Evolutionary conservation across 2,329 filamentous ascomycete genomes (phyloP).

Genomic region (Colletotrichum euphorbiae): DNA sequence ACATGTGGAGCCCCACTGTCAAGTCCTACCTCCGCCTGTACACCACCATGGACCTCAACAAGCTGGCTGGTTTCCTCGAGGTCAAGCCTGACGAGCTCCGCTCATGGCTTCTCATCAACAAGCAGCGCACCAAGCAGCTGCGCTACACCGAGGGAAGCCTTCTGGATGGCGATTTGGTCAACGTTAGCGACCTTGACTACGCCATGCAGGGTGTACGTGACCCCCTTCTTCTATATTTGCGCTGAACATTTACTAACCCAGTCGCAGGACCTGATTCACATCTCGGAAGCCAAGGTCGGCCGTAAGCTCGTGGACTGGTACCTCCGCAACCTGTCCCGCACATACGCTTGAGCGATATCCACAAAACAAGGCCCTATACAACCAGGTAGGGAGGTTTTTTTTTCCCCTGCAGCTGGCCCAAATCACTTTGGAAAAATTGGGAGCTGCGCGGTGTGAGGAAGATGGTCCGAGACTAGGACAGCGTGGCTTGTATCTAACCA

Average conservation of each 20-base stretch:
- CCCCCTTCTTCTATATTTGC: slow-evolving; percentile 45
- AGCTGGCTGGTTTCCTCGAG: slow-evolving; percentile 96
- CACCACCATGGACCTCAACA: slow-evolving; percentile 99
- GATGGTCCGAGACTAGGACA: slow-evolving; percentile 19
- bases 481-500: slow-evolving; percentile 10
- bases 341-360: slow-evolving; percentile 72
- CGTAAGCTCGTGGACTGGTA: slow-evolving; percentile 99
- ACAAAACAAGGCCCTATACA: slow-evolving; percentile 12
- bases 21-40: slow-evolving; percentile 99
- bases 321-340: slow-evolving; percentile 93
- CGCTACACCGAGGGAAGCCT: slow-evolving; percentile 91
- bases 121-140: slow-evolving; percentile 97
- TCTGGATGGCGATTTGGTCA: slow-evolving; percentile 91
- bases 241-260: slow-evolving; percentile 19
- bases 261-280: slow-evolving; percentile 90
- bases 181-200: slow-evolving; percentile 96
- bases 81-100: slow-evolving; percentile 96
- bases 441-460: not conserved
- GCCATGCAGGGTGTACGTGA: slow-evolving; percentile 86
- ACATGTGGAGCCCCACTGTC: slow-evolving; percentile 96
- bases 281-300: slow-evolving; percentile 98
- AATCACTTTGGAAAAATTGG: not conserved
- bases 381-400: slow-evolving; percentile 15
- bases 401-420: slow-evolving; percentile 23
- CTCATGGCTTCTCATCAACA: slow-evolving; percentile 94